Evolutionary conservation across 2,329 filamentous ascomycete genomes (phyloP).

Genomic region (Emergomyces africanus): DNA sequence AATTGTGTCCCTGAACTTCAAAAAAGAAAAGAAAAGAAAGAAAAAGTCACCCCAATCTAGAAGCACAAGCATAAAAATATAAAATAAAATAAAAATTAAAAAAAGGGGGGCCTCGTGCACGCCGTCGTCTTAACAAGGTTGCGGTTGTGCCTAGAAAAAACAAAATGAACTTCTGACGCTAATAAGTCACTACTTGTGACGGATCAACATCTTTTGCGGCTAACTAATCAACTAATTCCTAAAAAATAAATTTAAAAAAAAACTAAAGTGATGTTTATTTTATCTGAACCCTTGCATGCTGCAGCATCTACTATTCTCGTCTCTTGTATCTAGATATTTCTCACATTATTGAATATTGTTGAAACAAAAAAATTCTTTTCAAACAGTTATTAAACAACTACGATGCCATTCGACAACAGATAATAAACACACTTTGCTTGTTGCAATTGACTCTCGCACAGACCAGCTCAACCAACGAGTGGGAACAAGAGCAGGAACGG

Average conservation of each 20-base stretch:
- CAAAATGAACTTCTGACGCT: not conserved
- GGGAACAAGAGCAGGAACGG: too few species aligned
- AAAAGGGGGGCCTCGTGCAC: not conserved
- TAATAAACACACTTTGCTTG: not conserved
- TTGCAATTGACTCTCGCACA: not conserved
- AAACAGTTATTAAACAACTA: not conserved
- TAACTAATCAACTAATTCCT: too few species aligned
- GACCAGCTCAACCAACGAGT: not conserved
- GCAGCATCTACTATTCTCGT: not conserved
- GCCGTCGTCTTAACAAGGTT: not conserved
- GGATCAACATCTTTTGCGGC: not conserved
- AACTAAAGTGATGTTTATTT: not conserved
- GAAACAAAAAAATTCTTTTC: too few species aligned
- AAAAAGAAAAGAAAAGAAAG: not conserved
- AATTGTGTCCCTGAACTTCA: not conserved
- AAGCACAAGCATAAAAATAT: too few species aligned
- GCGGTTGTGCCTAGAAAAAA: not conserved
- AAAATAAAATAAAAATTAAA: too few species aligned
- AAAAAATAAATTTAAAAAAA: too few species aligned
- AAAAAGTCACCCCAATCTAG: not conserved
- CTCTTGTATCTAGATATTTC: not conserved
- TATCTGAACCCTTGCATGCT: not conserved
- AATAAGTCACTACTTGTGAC: not conserved
- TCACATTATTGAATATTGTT: not conserved
- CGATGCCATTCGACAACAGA: not conserved